Evolutionary conservation across 1,284 basidiomycete species (phyloP).

Genomic region (Psilocybe mexicana): DNA sequence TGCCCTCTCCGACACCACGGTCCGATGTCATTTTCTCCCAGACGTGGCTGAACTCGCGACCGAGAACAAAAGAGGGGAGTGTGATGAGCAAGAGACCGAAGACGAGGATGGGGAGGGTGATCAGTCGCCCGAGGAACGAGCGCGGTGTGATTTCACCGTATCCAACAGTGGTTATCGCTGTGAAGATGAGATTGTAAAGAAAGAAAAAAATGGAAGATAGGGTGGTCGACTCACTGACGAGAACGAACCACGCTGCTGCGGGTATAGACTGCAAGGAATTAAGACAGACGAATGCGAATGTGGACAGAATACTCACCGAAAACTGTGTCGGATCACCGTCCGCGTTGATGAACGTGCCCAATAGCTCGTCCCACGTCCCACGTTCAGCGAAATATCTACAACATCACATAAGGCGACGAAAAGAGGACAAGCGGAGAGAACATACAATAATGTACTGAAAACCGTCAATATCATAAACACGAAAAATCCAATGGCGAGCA

Average conservation of each 20-base stretch:
- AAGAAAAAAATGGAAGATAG: not conserved
- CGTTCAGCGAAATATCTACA: constrained; percentile 83
- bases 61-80: constrained; percentile 85
- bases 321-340: constrained; percentile 83
- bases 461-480: constrained; percentile 85
- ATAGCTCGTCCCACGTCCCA: constrained; percentile 80
- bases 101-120: constrained; percentile 82
- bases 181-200: not conserved
- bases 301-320: constrained; percentile 43
- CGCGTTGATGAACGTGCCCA: constrained; percentile 79
- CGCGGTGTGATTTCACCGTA: constrained; percentile 87
- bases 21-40: constrained; percentile 78
- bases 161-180: constrained; percentile 83
- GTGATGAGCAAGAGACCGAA: constrained; percentile 88
- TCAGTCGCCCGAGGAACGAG: constrained; percentile 77
- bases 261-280: constrained; percentile 65
- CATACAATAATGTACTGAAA: constrained; percentile 82
- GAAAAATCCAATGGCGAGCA: constrained; percentile 86
- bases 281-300: not conserved
- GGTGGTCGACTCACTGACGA: constrained; percentile 35
- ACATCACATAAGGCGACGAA: not conserved
- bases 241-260: constrained; percentile 48
- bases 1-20: constrained; percentile 32
- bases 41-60: constrained; percentile 84
- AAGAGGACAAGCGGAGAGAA: constrained; percentile 8